Conservation (phyloP, 2,329 filamentous ascomycete genomes). For the Xylaria sp. region DNA sequence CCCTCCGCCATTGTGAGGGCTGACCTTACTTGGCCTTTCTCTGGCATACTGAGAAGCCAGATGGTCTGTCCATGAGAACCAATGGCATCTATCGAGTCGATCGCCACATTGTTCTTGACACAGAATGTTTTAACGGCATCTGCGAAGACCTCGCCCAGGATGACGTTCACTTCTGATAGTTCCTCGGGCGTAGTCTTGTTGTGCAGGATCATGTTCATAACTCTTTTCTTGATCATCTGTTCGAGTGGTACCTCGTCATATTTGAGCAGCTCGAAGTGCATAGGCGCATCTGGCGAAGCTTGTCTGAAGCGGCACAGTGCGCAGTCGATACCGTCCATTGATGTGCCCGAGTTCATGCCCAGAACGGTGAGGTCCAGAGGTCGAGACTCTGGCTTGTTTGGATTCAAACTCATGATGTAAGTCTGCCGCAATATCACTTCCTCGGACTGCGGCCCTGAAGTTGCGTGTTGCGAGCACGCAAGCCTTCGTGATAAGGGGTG, state of each 20-base stretch:
- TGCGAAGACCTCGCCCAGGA: conserved; percentile 63
- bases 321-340: conserved; percentile 65
- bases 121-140: conserved; percentile 57
- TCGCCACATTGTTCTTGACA: conserved; percentile 48
- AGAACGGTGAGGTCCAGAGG: conserved; percentile 57
- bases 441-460: neutral
- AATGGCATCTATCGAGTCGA: conserved; percentile 57
- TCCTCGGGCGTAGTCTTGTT: conserved; percentile 59
- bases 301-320: conserved; percentile 63
- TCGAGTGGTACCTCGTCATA: conserved; percentile 63
- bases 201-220: conserved; percentile 62
- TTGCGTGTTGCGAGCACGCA: neutral
- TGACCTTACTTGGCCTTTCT: conserved; percentile 51
- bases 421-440: neutral
- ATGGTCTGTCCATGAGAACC: conserved; percentile 66
- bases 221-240: conserved; percentile 58
- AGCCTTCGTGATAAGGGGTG: neutral
- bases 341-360: conserved; percentile 59
- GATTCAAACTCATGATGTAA: neutral
- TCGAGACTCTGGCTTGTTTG: neutral
- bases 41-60: conserved; percentile 61
- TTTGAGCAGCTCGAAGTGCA: conserved; percentile 63
- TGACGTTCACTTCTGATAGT: conserved; percentile 61
- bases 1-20: conserved; percentile 64
- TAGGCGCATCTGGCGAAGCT: conserved; percentile 53